These are phyloP conservation scores for Cyathus striatus DNA, from an alignment of 768 basidiomycete species.

Conservation along the genomic window DNA sequence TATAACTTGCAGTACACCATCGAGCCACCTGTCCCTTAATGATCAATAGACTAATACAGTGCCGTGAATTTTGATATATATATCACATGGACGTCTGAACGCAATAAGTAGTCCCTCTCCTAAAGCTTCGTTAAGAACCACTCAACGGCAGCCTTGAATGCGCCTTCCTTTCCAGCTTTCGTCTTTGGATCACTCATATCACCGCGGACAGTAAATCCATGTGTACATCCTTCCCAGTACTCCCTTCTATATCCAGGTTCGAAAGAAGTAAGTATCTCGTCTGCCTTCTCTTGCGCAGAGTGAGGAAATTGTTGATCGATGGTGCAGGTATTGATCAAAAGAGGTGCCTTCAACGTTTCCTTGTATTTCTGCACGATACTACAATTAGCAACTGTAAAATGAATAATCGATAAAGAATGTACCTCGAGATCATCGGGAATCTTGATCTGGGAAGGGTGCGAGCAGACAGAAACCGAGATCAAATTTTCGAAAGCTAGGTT, in stretches of 20 bases:
- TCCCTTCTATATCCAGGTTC: conserved; percentile 44
- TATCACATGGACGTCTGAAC: too few species aligned
- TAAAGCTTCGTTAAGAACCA: conserved; percentile 40
- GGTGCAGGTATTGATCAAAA: conserved; percentile 66
- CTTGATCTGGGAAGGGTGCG: conserved; percentile 60
- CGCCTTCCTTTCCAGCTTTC: conserved; percentile 60
- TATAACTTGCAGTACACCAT: too few species aligned
- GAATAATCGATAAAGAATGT: not conserved
- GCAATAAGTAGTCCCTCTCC: not conserved
- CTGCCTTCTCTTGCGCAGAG: conserved; percentile 37
- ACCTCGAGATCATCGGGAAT: conserved; percentile 62
- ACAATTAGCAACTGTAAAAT: not conserved
- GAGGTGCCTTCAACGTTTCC: conserved; percentile 39
- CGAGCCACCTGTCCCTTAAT: too few species aligned
- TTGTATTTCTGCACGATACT: conserved; percentile 38
- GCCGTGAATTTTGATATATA: too few species aligned
- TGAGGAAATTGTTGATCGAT: conserved; percentile 45
- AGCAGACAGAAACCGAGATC: conserved; percentile 40
- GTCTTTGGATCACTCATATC: conserved; percentile 43
- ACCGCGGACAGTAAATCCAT: conserved; percentile 52
- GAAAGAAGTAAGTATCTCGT: conserved; percentile 43
- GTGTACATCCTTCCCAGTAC: conserved; percentile 42
- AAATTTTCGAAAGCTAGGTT: conserved; percentile 55
- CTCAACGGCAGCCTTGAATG: conserved; percentile 52
- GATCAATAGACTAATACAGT: too few species aligned